Percentiles rank a stretch among this genome's conserved stretches.
These are phyloP conservation scores for Microsporum audouinii DNA, from an alignment of 2,329 filamentous ascomycete species.

Conservation along the genomic window DNA sequence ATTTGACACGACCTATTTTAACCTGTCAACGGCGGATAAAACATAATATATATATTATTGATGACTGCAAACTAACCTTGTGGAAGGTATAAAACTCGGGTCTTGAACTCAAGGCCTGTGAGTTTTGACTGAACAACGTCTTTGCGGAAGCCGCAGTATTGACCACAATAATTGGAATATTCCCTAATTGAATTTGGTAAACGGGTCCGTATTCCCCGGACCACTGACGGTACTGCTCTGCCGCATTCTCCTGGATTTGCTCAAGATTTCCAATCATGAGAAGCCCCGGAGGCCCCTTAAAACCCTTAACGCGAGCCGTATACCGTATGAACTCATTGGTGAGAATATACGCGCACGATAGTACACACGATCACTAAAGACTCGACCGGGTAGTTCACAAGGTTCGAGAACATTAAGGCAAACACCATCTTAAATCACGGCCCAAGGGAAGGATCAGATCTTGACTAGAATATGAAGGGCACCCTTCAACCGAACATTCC, in stretches of 20 bases:
- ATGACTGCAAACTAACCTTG: constrained; percentile 31
- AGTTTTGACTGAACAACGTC: constrained; percentile 42
- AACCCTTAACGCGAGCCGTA: constrained; percentile 35
- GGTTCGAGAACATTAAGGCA: not conserved
- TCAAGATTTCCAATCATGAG: constrained; percentile 46
- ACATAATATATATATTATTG: not conserved
- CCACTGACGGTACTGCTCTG: constrained; percentile 48
- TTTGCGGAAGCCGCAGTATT: constrained; percentile 44
- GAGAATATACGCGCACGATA: constrained; percentile 37
- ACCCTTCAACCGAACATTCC: not conserved
- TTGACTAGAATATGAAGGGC: not conserved
- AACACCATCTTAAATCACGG: not conserved
- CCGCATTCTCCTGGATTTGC: constrained; percentile 45
- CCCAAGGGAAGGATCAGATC: not conserved
- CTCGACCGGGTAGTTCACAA: not conserved
- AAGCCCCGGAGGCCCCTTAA: constrained; percentile 41
- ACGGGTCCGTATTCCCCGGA: constrained; percentile 40
- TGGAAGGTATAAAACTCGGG: constrained; percentile 51
- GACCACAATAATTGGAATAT: constrained; percentile 46
- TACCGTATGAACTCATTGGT: constrained; percentile 41
- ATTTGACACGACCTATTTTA: constrained; percentile 46
- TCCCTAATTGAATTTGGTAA: constrained; percentile 49
- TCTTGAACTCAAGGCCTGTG: constrained; percentile 44
- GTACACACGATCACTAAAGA: constrained; percentile 8
- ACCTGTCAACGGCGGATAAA: not conserved